Conservation (phyloP, 176 grass and related monocot genomes). For the maize (Zea mays) region DNA sequence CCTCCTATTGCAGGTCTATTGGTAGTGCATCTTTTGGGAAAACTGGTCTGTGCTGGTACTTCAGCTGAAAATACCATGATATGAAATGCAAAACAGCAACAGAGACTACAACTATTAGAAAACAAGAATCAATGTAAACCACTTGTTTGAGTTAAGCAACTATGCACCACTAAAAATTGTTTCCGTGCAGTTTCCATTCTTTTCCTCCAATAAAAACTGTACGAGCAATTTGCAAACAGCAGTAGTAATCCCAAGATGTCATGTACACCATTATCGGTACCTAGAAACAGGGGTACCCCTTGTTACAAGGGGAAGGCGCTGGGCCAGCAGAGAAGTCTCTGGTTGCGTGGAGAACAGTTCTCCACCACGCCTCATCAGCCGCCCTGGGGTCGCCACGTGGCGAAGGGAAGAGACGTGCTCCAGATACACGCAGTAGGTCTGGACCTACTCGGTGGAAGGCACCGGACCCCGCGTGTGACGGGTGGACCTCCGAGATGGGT, state of each 20-base stretch:
- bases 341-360: too few relatives aligned
- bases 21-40: slow-evolving; percentile 67
- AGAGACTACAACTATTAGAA: slow-evolving; percentile 19
- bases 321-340: too few relatives aligned
- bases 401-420: too few relatives aligned
- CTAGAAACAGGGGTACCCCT: too few relatives aligned
- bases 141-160: slow-evolving; percentile 21
- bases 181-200: slow-evolving; percentile 1
- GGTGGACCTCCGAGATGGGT: too few relatives aligned
- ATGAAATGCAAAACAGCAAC: slow-evolving; percentile 23
- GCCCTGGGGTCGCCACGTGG: too few relatives aligned
- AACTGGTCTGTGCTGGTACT: slow-evolving; percentile 45
- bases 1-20: slow-evolving; percentile 94
- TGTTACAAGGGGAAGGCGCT: too few relatives aligned
- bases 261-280: not conserved
- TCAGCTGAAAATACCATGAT: slow-evolving; percentile 31
- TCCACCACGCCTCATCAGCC: too few relatives aligned
- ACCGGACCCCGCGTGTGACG: too few relatives aligned
- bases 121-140: slow-evolving; percentile 24
- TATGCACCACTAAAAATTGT: not conserved
- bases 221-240: not conserved
- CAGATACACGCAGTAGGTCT: too few relatives aligned
- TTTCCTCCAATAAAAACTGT: not conserved
- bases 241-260: not conserved
- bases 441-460: too few relatives aligned